phyloP scores from a whole-genome alignment of 2,329 filamentous ascomycete genomes.

The Tolypocladium ovalisporum region DNA sequence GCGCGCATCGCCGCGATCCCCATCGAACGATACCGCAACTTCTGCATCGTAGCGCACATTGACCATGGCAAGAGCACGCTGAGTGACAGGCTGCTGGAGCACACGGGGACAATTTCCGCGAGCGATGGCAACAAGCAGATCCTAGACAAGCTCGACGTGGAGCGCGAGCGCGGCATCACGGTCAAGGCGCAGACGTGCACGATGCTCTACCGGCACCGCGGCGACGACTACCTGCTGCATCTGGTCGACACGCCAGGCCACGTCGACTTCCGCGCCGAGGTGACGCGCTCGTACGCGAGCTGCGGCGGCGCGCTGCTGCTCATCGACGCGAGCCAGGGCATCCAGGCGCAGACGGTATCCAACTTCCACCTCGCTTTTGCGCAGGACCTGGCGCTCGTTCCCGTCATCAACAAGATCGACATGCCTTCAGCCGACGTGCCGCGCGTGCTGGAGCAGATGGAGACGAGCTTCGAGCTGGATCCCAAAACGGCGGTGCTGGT shows the following conservation, averaged over 20 bases:
- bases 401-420: constrained; percentile 95
- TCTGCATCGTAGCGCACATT: constrained; percentile 97
- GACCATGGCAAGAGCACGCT: constrained; percentile 98
- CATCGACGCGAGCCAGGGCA: constrained; percentile 90
- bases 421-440: constrained; percentile 81
- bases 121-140: constrained; percentile 85
- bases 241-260: constrained; percentile 95
- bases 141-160: constrained; percentile 92
- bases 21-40: constrained; percentile 77
- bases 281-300: constrained; percentile 89
- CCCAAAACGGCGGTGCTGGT: constrained; percentile 59
- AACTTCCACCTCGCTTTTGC: constrained; percentile 98
- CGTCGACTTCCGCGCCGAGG: constrained; percentile 94
- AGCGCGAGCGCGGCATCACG: constrained; percentile 90
- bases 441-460: constrained; percentile 76
- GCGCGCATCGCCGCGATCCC: constrained; percentile 61
- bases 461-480: constrained; percentile 78
- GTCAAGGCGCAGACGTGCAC: constrained; percentile 98
- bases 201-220: constrained; percentile 86
- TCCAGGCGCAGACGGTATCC: constrained; percentile 95
- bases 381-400: constrained; percentile 75
- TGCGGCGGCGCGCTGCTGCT: constrained; percentile 87
- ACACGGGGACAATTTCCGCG: constrained; percentile 83
- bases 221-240: constrained; percentile 84
- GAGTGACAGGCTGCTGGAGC: constrained; percentile 81